Evolutionary conservation across 345 rosid species (phyloP).

Genomic region (Rhodomyrtus tomentosa): DNA sequence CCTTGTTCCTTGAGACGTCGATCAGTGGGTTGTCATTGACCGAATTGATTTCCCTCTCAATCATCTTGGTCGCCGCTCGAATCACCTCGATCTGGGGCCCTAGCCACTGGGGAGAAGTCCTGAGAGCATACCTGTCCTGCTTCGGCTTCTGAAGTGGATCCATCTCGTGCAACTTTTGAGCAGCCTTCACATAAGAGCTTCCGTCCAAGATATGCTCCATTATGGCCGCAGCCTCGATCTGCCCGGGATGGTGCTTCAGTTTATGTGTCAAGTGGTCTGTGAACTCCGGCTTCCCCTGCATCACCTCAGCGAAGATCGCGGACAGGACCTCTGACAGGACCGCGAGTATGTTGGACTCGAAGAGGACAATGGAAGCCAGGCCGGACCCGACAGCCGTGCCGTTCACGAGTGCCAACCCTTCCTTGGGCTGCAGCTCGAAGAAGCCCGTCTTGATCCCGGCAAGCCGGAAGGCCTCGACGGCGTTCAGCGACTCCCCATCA

Average conservation of each 20-base stretch:
- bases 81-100: constrained; percentile 17
- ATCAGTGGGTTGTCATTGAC: constrained; percentile 10
- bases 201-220: constrained; percentile 21
- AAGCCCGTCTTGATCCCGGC: constrained; percentile 6
- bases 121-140: constrained; percentile 17
- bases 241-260: constrained; percentile 26
- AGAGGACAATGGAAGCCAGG: constrained; percentile 6
- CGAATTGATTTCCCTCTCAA: constrained; percentile 21
- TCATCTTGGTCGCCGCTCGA: constrained; percentile 9
- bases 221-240: constrained; percentile 21
- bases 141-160: constrained; percentile 22
- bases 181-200: constrained; percentile 12
- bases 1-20: constrained; percentile 15
- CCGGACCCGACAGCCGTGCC: constrained; percentile 23
- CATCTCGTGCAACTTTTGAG: constrained; percentile 8
- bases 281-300: constrained; percentile 19
- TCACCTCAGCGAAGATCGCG: constrained; percentile 14
- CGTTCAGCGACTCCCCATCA: constrained; percentile 1
- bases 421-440: constrained; percentile 8
- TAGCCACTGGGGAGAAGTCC: constrained; percentile 16
- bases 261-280: constrained; percentile 21
- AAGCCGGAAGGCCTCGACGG: constrained; percentile 6
- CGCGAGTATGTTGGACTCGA: constrained; percentile 9
- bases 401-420: constrained; percentile 7
- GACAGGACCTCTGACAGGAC: constrained; percentile 15